These are phyloP conservation scores for Amphirosellinia nigrospora DNA, from an alignment of 495 filamentous ascomycete genomes.

Conservation along the genomic window DNA sequence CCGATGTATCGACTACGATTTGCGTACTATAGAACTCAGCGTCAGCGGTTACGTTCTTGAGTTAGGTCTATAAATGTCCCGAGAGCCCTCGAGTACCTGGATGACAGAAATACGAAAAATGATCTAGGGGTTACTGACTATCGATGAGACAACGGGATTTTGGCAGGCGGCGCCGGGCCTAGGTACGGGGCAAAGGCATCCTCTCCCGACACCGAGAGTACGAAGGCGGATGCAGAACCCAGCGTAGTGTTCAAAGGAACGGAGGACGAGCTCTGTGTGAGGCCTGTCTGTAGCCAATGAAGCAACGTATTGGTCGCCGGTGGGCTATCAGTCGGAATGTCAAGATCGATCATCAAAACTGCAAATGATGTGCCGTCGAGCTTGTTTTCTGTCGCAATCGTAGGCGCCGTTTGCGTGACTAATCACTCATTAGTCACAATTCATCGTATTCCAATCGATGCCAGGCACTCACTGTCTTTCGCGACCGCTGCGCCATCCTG, in stretches of 20 bases:
- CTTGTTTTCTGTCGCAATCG: conserved; percentile 42
- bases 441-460: not conserved
- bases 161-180: conserved; percentile 47
- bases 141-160: conserved; percentile 49
- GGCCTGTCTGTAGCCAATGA: conserved; percentile 50
- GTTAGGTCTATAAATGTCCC: not conserved
- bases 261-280: conserved; percentile 41
- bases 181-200: conserved; percentile 41
- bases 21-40: conserved; percentile 29
- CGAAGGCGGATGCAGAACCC: conserved; percentile 40
- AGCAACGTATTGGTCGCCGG: conserved; percentile 46
- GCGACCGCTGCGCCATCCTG: conserved; percentile 43
- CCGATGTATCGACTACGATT: conserved; percentile 48
- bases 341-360: conserved; percentile 51
- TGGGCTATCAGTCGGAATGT: conserved; percentile 49
- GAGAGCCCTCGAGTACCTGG: not conserved
- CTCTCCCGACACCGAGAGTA: conserved; percentile 39
- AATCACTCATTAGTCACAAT: conserved; percentile 12
- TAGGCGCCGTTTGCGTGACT: conserved; percentile 36
- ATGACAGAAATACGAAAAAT: not conserved
- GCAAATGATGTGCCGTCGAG: conserved; percentile 41
- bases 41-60: conserved; percentile 3
- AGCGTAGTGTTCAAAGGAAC: conserved; percentile 38
- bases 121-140: conserved; percentile 29
- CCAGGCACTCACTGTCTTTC: conserved; percentile 37